Evolutionary conservation across 31 red algal genomes (phyloP).

Genomic region (Odonthalia washingtoniensis): DNA sequence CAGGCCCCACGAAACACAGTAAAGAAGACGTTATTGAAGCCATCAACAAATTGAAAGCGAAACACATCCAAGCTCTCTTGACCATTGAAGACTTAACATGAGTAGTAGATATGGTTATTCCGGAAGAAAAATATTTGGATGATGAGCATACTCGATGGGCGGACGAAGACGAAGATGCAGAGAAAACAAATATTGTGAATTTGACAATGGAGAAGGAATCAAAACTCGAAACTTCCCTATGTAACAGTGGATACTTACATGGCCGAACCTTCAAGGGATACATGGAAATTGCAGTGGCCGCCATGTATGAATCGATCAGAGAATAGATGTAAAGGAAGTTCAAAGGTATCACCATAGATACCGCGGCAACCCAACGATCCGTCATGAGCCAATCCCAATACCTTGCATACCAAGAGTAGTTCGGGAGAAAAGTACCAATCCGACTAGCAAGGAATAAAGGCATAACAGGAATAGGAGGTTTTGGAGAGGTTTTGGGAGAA

Average conservation of each 20-base stretch:
- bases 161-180: background rate
- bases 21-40: background rate
- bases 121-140: background rate
- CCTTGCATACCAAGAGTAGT: too few relatives aligned
- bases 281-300: too few relatives aligned
- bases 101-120: background rate
- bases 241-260: too few relatives aligned
- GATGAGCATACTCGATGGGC: background rate
- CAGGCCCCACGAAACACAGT: background rate
- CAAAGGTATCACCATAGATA: background rate
- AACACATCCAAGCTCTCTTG: background rate
- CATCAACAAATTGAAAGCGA: background rate
- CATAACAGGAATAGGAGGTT: too few relatives aligned
- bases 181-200: background rate
- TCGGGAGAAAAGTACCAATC: too few relatives aligned
- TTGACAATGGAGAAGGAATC: too few relatives aligned
- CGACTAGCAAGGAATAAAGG: too few relatives aligned
- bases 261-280: too few relatives aligned
- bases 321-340: too few relatives aligned
- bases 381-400: constrained; percentile 21
- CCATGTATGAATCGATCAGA: too few relatives aligned
- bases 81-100: background rate
- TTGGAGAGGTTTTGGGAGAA: too few relatives aligned
- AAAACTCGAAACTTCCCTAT: too few relatives aligned
- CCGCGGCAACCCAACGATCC: background rate